Evolutionary conservation across 352 stramenopile genomes (phyloP).

Genomic region (Globisporangium polare): DNA sequence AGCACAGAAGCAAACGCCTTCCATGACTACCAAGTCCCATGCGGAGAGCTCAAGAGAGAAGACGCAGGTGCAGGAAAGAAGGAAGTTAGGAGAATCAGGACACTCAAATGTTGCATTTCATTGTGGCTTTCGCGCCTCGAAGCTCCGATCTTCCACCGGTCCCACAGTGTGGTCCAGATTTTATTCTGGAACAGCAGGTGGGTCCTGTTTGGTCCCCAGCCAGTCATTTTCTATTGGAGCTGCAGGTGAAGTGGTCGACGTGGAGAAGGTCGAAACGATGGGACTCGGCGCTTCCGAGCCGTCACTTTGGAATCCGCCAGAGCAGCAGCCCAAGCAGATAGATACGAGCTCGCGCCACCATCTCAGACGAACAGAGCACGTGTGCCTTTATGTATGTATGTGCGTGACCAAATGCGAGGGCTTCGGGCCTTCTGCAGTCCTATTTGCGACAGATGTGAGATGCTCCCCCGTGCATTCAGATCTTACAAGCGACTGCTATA

Average conservation of each 20-base stretch:
- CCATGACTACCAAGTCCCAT: not conserved
- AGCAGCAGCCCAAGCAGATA: not conserved
- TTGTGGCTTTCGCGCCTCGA: not conserved
- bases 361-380: no score
- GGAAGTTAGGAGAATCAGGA: not conserved
- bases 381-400: slow-evolving; percentile 3
- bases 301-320: not conserved
- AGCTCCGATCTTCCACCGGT: not conserved
- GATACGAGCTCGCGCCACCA: no score
- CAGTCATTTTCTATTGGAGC: slow-evolving; percentile 16
- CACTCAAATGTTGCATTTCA: not conserved
- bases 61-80: not conserved
- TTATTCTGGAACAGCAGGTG: slow-evolving; percentile 6
- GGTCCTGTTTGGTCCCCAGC: not conserved
- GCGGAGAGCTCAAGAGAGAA: not conserved
- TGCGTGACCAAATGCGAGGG: not conserved
- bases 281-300: not conserved
- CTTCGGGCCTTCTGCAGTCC: slow-evolving; percentile 37
- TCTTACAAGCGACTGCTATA: slow-evolving; percentile 87
- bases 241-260: slow-evolving; percentile 1
- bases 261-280: not conserved
- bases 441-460: slow-evolving; percentile 84
- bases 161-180: not conserved
- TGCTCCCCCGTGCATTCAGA: slow-evolving; percentile 50
- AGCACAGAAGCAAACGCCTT: not conserved